Conservation (phyloP, 2,329 filamentous ascomycete genomes). For the Beauveria scarabaeidicola region DNA sequence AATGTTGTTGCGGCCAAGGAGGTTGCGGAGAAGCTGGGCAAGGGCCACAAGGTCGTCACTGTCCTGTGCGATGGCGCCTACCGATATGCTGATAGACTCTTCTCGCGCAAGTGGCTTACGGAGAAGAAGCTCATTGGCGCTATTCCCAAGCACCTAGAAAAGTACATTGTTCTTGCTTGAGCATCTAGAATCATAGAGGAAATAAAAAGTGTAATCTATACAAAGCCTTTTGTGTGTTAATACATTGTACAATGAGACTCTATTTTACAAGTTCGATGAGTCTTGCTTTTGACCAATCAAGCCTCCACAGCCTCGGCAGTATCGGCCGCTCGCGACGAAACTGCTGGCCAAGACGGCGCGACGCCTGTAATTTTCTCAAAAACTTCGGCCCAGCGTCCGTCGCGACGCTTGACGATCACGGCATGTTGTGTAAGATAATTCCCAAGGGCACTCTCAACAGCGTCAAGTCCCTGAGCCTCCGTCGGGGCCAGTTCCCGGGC, state of each 20-base stretch:
- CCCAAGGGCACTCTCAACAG: conserved; percentile 30
- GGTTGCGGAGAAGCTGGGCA: conserved; percentile 81
- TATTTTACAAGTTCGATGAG: conserved; percentile 7
- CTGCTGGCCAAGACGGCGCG: conserved; percentile 21
- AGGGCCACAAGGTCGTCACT: conserved; percentile 85
- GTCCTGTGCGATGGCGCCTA: conserved; percentile 96
- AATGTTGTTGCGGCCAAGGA: conserved; percentile 96
- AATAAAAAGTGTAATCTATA: conserved; percentile 9
- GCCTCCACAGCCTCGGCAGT: not conserved
- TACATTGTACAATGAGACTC: conserved; percentile 4
- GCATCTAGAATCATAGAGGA: not conserved
- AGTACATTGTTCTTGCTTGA: conserved; percentile 87
- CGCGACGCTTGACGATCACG: conserved; percentile 12
- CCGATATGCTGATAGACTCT: conserved; percentile 86
- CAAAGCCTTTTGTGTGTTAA: not conserved
- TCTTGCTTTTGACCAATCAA: not conserved
- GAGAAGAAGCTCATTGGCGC: conserved; percentile 75
- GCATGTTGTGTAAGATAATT: conserved; percentile 28
- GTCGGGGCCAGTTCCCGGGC: conserved; percentile 33
- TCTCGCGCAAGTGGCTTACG: conserved; percentile 83
- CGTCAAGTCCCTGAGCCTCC: conserved; percentile 24
- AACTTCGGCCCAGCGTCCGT: conserved; percentile 16
- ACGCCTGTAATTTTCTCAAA: conserved; percentile 22
- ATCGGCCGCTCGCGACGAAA: not conserved
- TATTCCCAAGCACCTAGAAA: conserved; percentile 76